These are phyloP conservation scores for Cicer arietinum DNA, from an alignment of 306 rosid genomes.

Conservation along the genomic window DNA sequence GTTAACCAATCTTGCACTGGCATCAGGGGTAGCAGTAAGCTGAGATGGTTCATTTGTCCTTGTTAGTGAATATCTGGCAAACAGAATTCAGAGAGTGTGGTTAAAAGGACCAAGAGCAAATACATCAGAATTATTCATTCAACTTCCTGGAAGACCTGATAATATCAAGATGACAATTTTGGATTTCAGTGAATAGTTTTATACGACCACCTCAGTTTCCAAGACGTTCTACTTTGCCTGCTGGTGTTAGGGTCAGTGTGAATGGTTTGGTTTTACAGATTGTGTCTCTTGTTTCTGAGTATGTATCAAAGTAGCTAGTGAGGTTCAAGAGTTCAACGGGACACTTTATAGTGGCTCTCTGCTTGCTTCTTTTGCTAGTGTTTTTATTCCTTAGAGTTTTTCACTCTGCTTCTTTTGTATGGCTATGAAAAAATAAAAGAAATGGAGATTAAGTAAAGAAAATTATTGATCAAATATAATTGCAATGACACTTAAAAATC, in stretches of 20 bases:
- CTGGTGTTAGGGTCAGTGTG: conserved; percentile 32
- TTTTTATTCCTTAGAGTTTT: conserved; percentile 35
- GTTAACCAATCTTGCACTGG: conserved; percentile 40
- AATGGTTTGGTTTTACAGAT: conserved; percentile 8
- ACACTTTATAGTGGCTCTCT: conserved; percentile 41
- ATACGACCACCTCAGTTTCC: conserved; percentile 28
- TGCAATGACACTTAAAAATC: not conserved
- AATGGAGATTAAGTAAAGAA: not conserved
- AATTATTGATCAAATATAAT: not conserved
- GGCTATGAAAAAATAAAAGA: not conserved
- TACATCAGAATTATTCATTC: conserved; percentile 41
- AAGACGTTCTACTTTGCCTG: conserved; percentile 9
- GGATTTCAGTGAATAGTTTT: conserved; percentile 45
- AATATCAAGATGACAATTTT: conserved; percentile 52
- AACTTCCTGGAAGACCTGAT: conserved; percentile 35
- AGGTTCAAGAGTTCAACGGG: conserved; percentile 52
- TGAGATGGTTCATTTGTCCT: conserved; percentile 47
- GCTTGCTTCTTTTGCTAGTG: conserved; percentile 26
- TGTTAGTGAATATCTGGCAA: conserved; percentile 45
- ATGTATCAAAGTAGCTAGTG: conserved; percentile 37
- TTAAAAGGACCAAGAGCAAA: conserved; percentile 47
- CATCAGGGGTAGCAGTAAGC: conserved; percentile 57
- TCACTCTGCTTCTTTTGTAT: not conserved
- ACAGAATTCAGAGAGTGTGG: conserved; percentile 51
- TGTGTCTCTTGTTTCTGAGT: conserved; percentile 37